phyloP scores from a whole-genome alignment of 805 yeast genomes.

The Torulaspora indica region DNA sequence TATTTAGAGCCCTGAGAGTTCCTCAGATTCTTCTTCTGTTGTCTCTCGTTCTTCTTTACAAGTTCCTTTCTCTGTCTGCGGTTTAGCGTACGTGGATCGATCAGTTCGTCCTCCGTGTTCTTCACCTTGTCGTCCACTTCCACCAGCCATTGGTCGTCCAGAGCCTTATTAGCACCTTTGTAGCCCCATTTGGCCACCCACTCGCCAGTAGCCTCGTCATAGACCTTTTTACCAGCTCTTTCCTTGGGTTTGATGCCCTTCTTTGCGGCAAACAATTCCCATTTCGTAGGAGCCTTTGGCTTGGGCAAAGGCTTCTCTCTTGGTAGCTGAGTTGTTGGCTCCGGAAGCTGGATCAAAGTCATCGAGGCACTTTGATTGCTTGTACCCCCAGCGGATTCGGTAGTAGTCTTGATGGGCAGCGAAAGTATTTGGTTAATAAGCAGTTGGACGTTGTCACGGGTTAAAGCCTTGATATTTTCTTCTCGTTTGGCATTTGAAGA shows the following conservation, averaged over 20 bases:
- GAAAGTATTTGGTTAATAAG: constrained; percentile 86
- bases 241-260: constrained; percentile 92
- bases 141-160: constrained; percentile 91
- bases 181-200: constrained; percentile 99
- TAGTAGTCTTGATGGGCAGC: constrained; percentile 81
- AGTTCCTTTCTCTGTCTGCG: constrained; percentile 82
- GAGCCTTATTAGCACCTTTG: constrained; percentile 82
- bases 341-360: constrained; percentile 82
- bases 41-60: constrained; percentile 77
- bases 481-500: constrained; percentile 55
- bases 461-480: constrained; percentile 53
- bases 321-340: constrained; percentile 74
- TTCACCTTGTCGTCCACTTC: constrained; percentile 78
- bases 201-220: constrained; percentile 81
- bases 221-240: constrained; percentile 83
- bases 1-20: constrained; percentile 22
- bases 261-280: constrained; percentile 95
- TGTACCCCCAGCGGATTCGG: constrained; percentile 55
- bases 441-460: constrained; percentile 91
- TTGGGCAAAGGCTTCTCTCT: constrained; percentile 95
- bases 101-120: constrained; percentile 55
- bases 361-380: constrained; percentile 61
- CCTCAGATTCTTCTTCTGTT: constrained; percentile 74
- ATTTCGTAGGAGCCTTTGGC: constrained; percentile 84
- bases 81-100: constrained; percentile 80